phyloP scores from a whole-genome alignment of 257 asterid species.

The Eustoma russellianum region DNA sequence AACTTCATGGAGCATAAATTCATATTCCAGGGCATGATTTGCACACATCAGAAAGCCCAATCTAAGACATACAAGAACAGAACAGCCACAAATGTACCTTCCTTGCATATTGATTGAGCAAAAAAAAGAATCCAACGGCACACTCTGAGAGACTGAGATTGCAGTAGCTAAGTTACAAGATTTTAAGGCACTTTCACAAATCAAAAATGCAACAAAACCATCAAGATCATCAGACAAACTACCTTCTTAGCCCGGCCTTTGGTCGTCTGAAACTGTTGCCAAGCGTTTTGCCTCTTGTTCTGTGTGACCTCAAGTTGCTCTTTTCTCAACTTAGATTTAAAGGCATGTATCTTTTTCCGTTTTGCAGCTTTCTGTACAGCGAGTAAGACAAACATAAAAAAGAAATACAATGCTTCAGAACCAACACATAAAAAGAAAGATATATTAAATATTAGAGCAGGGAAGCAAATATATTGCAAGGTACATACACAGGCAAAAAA shows the following conservation, averaged over 20 bases:
- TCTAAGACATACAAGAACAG: too few species aligned
- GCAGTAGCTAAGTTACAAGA: too few species aligned
- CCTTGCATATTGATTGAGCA: too few species aligned
- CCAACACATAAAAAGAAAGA: background rate
- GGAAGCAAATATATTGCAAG: background rate
- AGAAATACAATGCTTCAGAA: background rate
- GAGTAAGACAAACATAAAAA: background rate
- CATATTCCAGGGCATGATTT: background rate
- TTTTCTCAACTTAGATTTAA: slow-evolving; percentile 87
- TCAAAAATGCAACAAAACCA: background rate
- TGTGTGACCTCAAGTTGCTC: slow-evolving; percentile 89
- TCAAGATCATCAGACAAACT: slow-evolving; percentile 2
- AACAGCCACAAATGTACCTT: too few species aligned
- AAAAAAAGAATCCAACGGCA: too few species aligned
- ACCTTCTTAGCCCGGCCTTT: slow-evolving; percentile 95
- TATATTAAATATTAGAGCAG: background rate
- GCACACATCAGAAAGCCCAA: too few species aligned
- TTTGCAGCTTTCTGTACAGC: slow-evolving; percentile 71
- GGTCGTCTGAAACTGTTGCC: slow-evolving; percentile 97
- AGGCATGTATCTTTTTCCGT: slow-evolving; percentile 82
- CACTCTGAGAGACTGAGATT: too few species aligned
- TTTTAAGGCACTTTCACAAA: too few species aligned
- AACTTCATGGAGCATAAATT: background rate
- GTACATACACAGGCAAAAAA: background rate
- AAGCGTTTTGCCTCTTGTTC: slow-evolving; percentile 91